phyloP scores from a whole-genome alignment of 345 rosid genomes.

The Eucalyptus pauciflora region DNA sequence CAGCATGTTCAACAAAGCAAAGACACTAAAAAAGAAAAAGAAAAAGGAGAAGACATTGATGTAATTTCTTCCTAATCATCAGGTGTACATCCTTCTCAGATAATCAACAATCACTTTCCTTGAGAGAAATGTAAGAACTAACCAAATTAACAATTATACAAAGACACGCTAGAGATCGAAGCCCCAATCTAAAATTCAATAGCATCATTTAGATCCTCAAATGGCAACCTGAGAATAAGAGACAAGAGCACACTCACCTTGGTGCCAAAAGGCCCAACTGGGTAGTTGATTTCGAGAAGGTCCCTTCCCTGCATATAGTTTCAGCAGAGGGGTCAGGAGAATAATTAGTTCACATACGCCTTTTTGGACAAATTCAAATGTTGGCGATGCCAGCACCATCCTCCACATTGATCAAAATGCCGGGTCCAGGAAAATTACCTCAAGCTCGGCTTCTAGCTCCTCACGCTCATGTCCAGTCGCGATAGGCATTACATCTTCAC shows the following conservation, averaged over 20 bases:
- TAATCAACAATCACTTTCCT: background rate
- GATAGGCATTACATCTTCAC: slow-evolving; percentile 42
- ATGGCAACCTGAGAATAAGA: background rate
- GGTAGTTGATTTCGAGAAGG: slow-evolving; percentile 56
- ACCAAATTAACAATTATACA: background rate
- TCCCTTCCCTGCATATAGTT: slow-evolving; percentile 46
- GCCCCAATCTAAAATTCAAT: background rate
- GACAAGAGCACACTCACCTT: slow-evolving; percentile 39
- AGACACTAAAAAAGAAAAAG: background rate
- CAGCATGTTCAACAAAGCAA: background rate
- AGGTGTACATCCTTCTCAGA: background rate
- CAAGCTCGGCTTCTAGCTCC: slow-evolving; percentile 43
- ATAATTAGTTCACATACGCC: background rate
- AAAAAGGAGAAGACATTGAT: background rate
- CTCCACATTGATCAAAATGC: background rate
- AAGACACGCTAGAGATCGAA: background rate
- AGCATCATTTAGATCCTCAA: background rate
- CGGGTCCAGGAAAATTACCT: background rate
- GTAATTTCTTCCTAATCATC: background rate
- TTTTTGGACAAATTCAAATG: background rate
- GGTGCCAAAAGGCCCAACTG: slow-evolving; percentile 87
- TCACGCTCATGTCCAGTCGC: slow-evolving; percentile 49
- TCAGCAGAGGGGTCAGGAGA: background rate
- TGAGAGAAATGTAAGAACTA: background rate
- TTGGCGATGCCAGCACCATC: background rate